These are phyloP conservation scores for Paraphaeosphaeria sporulosa DNA, from an alignment of 2,329 filamentous ascomycete species.

Conservation along the genomic window DNA sequence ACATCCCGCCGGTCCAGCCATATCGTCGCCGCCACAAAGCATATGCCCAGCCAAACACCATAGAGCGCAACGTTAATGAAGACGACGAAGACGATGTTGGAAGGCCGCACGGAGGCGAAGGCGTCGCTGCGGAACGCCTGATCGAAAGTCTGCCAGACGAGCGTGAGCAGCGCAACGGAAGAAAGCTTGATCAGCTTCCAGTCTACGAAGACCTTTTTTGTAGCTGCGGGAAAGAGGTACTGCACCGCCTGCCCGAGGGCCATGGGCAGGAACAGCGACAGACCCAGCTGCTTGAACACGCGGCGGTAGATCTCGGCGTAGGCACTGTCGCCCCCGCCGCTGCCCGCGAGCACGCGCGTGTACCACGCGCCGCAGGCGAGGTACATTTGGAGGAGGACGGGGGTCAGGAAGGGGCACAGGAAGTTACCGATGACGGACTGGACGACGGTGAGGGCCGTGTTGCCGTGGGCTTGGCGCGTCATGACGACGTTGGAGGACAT, in stretches of 20 bases:
- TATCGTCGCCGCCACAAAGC: conserved; percentile 61
- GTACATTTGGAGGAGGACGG: conserved; percentile 69
- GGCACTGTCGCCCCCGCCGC: conserved; percentile 57
- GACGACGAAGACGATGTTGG: conserved; percentile 71
- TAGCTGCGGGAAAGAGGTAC: conserved; percentile 60
- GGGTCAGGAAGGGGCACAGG: conserved; percentile 71
- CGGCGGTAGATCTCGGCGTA: conserved; percentile 69
- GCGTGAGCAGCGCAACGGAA: conserved; percentile 56
- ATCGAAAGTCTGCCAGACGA: conserved; percentile 73
- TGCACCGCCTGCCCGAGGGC: conserved; percentile 68
- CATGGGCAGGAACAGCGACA: conserved; percentile 72
- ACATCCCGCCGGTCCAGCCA: conserved; percentile 68
- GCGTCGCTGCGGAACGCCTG: conserved; percentile 70
- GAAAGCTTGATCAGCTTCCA: conserved; percentile 56
- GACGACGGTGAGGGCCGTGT: conserved; percentile 59
- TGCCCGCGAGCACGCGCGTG: conserved; percentile 63
- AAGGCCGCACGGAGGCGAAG: conserved; percentile 64
- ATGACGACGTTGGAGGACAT: conserved; percentile 78
- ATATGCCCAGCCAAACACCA: conserved; percentile 68
- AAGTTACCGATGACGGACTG: conserved; percentile 76
- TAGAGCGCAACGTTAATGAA: conserved; percentile 73
- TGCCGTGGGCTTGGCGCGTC: conserved; percentile 73
- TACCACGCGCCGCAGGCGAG: conserved; percentile 63
- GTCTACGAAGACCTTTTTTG: conserved; percentile 62
- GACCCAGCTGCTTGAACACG: conserved; percentile 72